Base-by-base conservation (phyloP, 1,284 basidiomycete genomes). In the Apiotrichum laibachii region DNA sequence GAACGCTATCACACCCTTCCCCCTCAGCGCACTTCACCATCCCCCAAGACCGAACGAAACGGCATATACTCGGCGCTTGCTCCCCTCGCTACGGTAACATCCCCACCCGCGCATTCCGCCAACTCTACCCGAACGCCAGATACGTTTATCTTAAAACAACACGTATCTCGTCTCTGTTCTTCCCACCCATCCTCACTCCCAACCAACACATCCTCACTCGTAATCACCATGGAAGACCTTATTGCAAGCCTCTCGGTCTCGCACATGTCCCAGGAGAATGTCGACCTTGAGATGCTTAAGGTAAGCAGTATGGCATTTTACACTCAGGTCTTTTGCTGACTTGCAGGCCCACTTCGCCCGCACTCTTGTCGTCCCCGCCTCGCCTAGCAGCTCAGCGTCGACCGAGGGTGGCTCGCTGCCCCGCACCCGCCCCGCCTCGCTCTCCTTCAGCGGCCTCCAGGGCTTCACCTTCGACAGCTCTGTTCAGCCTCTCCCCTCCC, bases 141-240 rank as follows among this genome's bases (percentile, higher is more conserved):
- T 37, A 37, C 37, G 37, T 37, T 37, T 37, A 37, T 37, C 10
- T 6, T 37, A 2, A 11, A 37, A 37, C 37, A 16, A 37, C 37
- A 37, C 11, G 37, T 13, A 37, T 16, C 22, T 19, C 50, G 15
- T 35, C 35, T 50, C 55, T 22, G 44, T 47, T 51, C 40, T 42
- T 22, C 33, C 7, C 26, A 26, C 16, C 26, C 26, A 19, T 13
- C 21, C 33, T 21, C 39, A 34, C 51, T 13, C n/a, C 11, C 21
- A 22, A 34, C 49, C 43, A 21, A 21, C 37, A 37, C 15, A 11
- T 16, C 11, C 37, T 16, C 37, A 11, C 34, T 35, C 34, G 34
- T 37, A 10, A n/a, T n/a, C 34, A 44, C 71, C 15, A 73, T 78
- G 62, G 77, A 78, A 33, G 77, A 78, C 66, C 66, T 78, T 16